These are phyloP conservation scores for Prasinococcaceae sp. DNA, from an alignment of 139 green algal genomes.

Conservation along the genomic window DNA sequence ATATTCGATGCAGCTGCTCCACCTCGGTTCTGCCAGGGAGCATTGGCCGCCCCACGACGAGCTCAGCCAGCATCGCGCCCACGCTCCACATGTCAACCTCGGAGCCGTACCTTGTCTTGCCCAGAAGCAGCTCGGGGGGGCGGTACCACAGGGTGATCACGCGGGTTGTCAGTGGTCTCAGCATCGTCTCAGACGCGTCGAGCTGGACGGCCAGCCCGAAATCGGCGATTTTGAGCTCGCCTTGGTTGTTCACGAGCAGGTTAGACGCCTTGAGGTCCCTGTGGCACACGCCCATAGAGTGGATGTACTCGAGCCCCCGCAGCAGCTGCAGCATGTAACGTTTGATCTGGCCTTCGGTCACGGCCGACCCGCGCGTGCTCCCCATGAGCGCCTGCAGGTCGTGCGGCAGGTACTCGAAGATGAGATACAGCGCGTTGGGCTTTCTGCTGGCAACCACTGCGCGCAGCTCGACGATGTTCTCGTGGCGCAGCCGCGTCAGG, in stretches of 20 bases:
- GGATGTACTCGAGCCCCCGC: slow-evolving; percentile 4
- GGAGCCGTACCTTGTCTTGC: slow-evolving; percentile 3
- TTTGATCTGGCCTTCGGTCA: slow-evolving; percentile 1
- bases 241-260: slow-evolving; percentile 26
- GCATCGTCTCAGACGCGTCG: background rate
- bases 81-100: slow-evolving; percentile 10
- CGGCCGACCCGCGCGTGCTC: background rate
- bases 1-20: slow-evolving; percentile 10
- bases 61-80: slow-evolving; percentile 13
- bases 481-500: slow-evolving; percentile 78
- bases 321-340: slow-evolving; percentile 5
- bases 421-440: slow-evolving; percentile 63
- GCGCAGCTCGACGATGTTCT: slow-evolving; percentile 61
- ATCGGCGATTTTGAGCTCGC: slow-evolving; percentile 29
- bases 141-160: slow-evolving; percentile 18
- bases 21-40: slow-evolving; percentile 4
- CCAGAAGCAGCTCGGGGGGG: slow-evolving; percentile 8
- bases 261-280: slow-evolving; percentile 31
- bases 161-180: background rate
- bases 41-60: slow-evolving; percentile 1
- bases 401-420: slow-evolving; percentile 18
- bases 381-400: slow-evolving; percentile 3
- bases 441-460: slow-evolving; percentile 24
- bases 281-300: slow-evolving; percentile 23
- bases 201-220: slow-evolving; percentile 27